Evolutionary conservation across 345 rosid genomes (phyloP), one percentile per base, ranked within the genome.

Genomic region (Eucalyptus rudis): DNA sequence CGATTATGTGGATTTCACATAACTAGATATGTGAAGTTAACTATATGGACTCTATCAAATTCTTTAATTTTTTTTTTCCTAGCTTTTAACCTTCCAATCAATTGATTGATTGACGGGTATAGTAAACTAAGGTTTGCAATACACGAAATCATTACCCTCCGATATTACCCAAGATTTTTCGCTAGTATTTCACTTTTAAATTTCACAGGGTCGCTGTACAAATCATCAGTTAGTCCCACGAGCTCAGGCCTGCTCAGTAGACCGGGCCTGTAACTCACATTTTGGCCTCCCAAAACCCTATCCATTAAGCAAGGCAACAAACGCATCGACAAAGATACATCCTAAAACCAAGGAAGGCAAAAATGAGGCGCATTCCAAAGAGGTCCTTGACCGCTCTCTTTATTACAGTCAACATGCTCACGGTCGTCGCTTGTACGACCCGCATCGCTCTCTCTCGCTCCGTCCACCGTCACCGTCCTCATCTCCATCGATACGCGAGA

Each of bases 401-500:
- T 20, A 24, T 51, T 66, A 33, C 86, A 50, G 84, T 68, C 52
- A 31, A 45, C 88, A 89, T 50, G 83, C 86, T 89, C 14, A 16
- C 71, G 24, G 58, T 68, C 45, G 31, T 88, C 27, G 16, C 88
- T 71, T 49, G 86, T 8, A 40, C 88, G n/a, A 40, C 88, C 33
- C 87, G 86, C 86, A 29, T 71, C 80, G 83, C 90, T 22, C 52
- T 87, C 52, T 81, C 89, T 52, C 91, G 89, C 87, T 79, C 87
- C 13, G 49, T 56, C 47, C 88, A 44, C 50, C 76, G 22, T 13
- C 29, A 25, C 44, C 88, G 58, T 76, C 36, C 40, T 7, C 89
- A 44, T 27, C 86, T 86, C 45, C 91, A 79, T 49, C 79, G 83
- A 1, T 54, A 11, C 24, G 43, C 86, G 19, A 10, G 6, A 5